These are phyloP conservation scores for Teunomyces pallodes DNA, from an alignment of 805 yeast genomes.

Conservation along the genomic window DNA sequence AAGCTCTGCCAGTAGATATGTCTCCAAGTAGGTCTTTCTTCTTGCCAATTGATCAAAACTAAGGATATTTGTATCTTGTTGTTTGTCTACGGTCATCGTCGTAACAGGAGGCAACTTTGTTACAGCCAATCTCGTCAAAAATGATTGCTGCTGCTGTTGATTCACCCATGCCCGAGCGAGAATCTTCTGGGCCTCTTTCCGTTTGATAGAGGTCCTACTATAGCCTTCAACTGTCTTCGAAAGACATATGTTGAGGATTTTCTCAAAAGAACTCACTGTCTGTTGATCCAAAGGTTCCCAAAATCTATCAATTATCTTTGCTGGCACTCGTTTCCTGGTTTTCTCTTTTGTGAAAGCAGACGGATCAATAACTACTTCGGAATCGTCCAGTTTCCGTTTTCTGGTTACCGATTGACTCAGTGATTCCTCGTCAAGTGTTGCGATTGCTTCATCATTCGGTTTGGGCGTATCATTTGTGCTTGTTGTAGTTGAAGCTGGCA, in stretches of 20 bases:
- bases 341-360: not conserved
- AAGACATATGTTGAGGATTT: constrained; percentile 25
- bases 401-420: not conserved
- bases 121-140: constrained; percentile 19
- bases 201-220: constrained; percentile 11
- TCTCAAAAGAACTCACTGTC: constrained; percentile 16
- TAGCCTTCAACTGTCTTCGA: constrained; percentile 24
- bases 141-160: constrained; percentile 17
- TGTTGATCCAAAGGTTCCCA: constrained; percentile 28
- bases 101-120: constrained; percentile 27
- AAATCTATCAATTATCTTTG: constrained; percentile 23
- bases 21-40: constrained; percentile 29
- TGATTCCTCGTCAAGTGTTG: not conserved
- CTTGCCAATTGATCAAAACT: constrained; percentile 24
- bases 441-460: too few species aligned
- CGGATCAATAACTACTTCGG: not conserved
- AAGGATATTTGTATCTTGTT: constrained; percentile 13
- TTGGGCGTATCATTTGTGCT: too few species aligned
- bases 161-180: constrained; percentile 25
- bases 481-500: too few species aligned
- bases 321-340: constrained; percentile 15
- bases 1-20: constrained; percentile 39
- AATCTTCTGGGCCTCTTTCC: constrained; percentile 22
- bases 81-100: constrained; percentile 14
- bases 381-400: not conserved